Evolutionary conservation across 2,329 filamentous ascomycete genomes (phyloP), one percentile per base, ranked within the genome.

Genomic region (Talaromyces sp.): DNA sequence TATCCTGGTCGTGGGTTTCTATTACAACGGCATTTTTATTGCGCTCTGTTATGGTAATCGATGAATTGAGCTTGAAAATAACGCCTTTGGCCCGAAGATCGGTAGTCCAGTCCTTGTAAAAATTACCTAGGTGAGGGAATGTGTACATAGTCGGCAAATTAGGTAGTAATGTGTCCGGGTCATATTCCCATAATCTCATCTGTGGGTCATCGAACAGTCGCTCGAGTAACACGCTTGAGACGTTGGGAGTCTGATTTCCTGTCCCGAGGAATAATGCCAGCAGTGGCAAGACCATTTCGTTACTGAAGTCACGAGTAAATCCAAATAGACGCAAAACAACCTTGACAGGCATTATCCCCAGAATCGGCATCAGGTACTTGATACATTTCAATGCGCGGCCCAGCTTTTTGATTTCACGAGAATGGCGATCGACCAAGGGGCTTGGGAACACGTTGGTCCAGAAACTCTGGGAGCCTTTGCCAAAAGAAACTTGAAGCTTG

Each of bases 201-300:
- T 82, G 82, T 0, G 81, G 81, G 51, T 83, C 80, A 52, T 83
- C 74, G 46, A 84, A 85, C 0, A 86, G 68, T 4, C 82, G 72
- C 64, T 86, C 82, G 4, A 91, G 75, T 30, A 91, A 85, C 20
- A 87, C 86, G 37, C 81, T 82, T 0, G 87, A 84, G 0, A 91
- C 87, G 57, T 89, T 84, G 0, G 87, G 83, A 0, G 87, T 88
- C 62, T 89, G 86, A 60, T 91, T 91, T 1, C 88, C 87, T 0
- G 88, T 90, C 0, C 88, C 88, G 0, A 91, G 75, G 65, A 91
- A 90, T 1, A 91, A 75, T 0, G 88, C 88, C 29, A 90, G 82
- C 67, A 91, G 82, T 1, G 88, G 88, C 52, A 88, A 78, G 0
- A 87, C 84, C 70, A 91, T 86, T 32, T 84, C 85, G 63, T 90